Conservation (phyloP, 2,329 filamentous ascomycete species). For the Trichoderma polysporum region DNA sequence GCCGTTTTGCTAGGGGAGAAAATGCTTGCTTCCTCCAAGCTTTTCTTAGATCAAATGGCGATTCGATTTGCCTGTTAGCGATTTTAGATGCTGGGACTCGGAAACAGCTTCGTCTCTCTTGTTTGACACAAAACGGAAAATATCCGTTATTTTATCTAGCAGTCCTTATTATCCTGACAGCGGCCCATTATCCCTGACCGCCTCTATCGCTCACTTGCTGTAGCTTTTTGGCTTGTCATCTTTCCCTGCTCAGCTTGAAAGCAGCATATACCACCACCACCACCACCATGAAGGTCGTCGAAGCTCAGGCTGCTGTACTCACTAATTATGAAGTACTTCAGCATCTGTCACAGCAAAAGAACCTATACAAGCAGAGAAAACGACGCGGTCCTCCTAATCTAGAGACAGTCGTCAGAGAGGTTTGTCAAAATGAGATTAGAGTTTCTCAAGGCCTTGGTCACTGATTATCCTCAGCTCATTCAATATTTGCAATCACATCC, state of each 20-base stretch:
- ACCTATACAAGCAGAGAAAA: slow-evolving; percentile 51
- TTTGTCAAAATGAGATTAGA: slow-evolving; percentile 35
- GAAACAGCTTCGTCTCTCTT: not conserved
- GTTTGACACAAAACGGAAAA: not conserved
- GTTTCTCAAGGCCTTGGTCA: not conserved
- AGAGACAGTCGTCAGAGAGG: slow-evolving; percentile 64
- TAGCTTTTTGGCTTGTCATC: not conserved
- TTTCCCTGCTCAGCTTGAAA: not conserved
- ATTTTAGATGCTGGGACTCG: not conserved
- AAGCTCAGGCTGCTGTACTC: slow-evolving; percentile 67
- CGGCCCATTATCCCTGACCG: not conserved
- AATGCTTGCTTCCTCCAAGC: slow-evolving; percentile 4
- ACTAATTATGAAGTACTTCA: slow-evolving; percentile 72
- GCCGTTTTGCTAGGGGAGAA: not conserved
- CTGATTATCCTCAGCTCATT: slow-evolving; percentile 47
- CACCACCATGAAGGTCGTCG: slow-evolving; percentile 64
- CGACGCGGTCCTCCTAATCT: slow-evolving; percentile 57
- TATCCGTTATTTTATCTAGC: not conserved
- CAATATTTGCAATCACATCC: slow-evolving; percentile 58
- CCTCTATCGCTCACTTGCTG: not conserved
- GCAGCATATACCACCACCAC: not conserved
- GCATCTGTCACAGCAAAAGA: slow-evolving; percentile 59
- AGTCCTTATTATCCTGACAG: not conserved
- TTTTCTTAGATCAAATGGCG: slow-evolving; percentile 2
- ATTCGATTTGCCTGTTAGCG: not conserved